A percentile compares a stretch with the other conserved stretches of the same genome.
These are phyloP conservation scores for Blastomyces emzantsi DNA, from an alignment of 2,329 filamentous ascomycete species.

Conservation along the genomic window DNA sequence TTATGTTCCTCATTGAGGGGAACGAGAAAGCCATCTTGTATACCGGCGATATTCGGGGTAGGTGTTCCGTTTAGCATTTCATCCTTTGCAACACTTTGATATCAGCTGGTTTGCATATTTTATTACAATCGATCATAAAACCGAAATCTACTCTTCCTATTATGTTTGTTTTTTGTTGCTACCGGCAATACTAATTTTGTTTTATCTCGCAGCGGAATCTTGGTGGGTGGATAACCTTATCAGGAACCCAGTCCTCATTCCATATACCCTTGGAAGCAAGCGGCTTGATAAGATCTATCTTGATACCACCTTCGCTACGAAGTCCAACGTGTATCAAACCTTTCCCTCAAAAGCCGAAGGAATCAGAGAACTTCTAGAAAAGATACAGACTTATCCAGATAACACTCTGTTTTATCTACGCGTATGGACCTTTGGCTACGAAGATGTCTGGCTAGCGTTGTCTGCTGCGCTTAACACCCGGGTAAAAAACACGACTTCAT, in stretches of 20 bases:
- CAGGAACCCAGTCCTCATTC: conserved; percentile 62
- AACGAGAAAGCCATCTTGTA: conserved; percentile 66
- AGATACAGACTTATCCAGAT: conserved; percentile 57
- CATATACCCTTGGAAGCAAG: conserved; percentile 60
- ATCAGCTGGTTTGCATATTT: background rate
- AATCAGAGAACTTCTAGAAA: conserved; percentile 60
- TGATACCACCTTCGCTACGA: conserved; percentile 68
- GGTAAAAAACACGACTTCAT: conserved; percentile 31
- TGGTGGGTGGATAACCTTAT: conserved; percentile 74
- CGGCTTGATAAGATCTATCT: conserved; percentile 74
- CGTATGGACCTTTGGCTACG: conserved; percentile 88
- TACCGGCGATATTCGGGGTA: conserved; percentile 72
- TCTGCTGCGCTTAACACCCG: conserved; percentile 58
- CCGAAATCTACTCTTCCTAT: background rate
- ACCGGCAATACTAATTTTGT: conserved; percentile 11
- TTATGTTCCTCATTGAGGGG: conserved; percentile 86
- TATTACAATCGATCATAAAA: background rate
- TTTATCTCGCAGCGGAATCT: conserved; percentile 48
- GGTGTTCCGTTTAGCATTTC: background rate
- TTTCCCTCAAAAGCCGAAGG: conserved; percentile 65
- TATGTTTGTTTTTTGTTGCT: background rate
- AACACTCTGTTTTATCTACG: conserved; percentile 77
- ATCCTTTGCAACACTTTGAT: background rate
- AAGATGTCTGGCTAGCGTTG: conserved; percentile 82
- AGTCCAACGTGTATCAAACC: conserved; percentile 39